Conservation (phyloP, 352 stramenopile genomes). For the Pythium chondricola region DNA sequence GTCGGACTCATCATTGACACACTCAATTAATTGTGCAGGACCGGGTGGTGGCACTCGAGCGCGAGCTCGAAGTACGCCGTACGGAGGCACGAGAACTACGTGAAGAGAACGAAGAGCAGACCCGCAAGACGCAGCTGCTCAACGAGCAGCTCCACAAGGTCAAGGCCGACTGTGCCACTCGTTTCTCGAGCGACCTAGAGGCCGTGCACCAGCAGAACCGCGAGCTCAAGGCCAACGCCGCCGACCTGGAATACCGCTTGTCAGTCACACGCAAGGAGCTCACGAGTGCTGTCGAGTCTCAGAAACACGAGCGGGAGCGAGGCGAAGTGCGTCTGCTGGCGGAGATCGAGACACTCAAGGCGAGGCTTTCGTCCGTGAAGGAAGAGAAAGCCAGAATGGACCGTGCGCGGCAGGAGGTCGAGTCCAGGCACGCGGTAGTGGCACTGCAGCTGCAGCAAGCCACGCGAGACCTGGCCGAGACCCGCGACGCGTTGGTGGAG, state of each 20-base stretch:
- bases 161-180: constrained; percentile 49
- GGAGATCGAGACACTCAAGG: constrained; percentile 61
- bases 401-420: constrained; percentile 37
- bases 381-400: constrained; percentile 55
- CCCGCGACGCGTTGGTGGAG: constrained; percentile 48
- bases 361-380: constrained; percentile 36
- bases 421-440: constrained; percentile 38
- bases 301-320: constrained; percentile 43
- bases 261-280: constrained; percentile 37
- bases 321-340: constrained; percentile 42
- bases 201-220: constrained; percentile 53
- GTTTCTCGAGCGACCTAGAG: constrained; percentile 48
- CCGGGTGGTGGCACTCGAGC: constrained; percentile 25
- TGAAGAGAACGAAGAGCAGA: constrained; percentile 62
- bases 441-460: constrained; percentile 51
- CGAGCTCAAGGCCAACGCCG: constrained; percentile 41
- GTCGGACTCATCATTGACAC: no score
- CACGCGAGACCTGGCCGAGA: constrained; percentile 41
- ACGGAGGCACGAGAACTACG: constrained; percentile 47
- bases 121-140: constrained; percentile 48
- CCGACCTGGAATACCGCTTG: constrained; percentile 50
- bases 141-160: constrained; percentile 76
- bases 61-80: constrained; percentile 55
- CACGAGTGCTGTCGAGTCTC: constrained; percentile 20
- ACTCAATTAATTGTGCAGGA: constrained; percentile 6